phyloP scores from a whole-genome alignment of 2,329 filamentous ascomycete species.

The Pseudocercospora crystallina region DNA sequence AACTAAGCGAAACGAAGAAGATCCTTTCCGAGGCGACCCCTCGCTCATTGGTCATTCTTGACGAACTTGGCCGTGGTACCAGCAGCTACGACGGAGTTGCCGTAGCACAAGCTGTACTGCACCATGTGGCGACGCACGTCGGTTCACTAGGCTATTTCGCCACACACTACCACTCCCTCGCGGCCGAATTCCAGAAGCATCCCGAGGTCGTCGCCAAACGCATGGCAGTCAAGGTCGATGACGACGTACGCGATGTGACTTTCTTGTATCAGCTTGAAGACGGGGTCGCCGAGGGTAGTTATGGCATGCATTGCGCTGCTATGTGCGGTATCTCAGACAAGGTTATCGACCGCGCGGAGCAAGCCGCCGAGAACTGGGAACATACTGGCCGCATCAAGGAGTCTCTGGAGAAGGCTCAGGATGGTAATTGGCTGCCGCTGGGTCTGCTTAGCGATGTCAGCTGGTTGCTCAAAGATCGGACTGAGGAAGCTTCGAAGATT shows the following conservation, averaged over 20 bases:
- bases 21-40: constrained; percentile 92
- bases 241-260: constrained; percentile 79
- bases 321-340: constrained; percentile 91
- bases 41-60: constrained; percentile 90
- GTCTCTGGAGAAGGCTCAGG: constrained; percentile 71
- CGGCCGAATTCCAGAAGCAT: constrained; percentile 84
- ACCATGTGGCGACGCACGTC: constrained; percentile 89
- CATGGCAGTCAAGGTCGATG: constrained; percentile 95
- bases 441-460: constrained; percentile 86
- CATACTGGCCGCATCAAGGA: constrained; percentile 89
- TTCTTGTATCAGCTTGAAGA: constrained; percentile 94
- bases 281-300: constrained; percentile 92
- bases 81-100: constrained; percentile 95
- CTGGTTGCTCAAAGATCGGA: constrained; percentile 65
- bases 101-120: constrained; percentile 94
- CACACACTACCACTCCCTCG: constrained; percentile 93
- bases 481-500: constrained; percentile 36
- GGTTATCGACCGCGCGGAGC: constrained; percentile 83
- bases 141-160: constrained; percentile 96
- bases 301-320: constrained; percentile 97
- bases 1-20: constrained; percentile 96
- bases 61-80: constrained; percentile 92
- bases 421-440: constrained; percentile 76
- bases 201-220: constrained; percentile 82
- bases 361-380: constrained; percentile 89